Conservation (phyloP, 2,329 filamentous ascomycete genomes). For the Stagonosporopsis rhizophila region DNA sequence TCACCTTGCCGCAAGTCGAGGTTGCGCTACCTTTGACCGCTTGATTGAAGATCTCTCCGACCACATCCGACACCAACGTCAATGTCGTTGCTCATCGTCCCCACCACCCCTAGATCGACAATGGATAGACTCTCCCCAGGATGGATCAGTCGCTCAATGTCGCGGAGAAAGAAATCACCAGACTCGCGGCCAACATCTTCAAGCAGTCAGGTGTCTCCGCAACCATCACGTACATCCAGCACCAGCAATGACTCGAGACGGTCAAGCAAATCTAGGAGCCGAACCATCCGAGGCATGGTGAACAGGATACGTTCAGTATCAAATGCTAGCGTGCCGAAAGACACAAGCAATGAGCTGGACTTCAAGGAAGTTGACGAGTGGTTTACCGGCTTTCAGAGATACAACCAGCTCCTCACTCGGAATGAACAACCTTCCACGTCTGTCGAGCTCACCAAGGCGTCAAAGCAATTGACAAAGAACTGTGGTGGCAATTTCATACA, state of each 20-base stretch:
- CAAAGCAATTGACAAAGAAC: slow-evolving; percentile 36
- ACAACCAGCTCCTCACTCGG: slow-evolving; percentile 41
- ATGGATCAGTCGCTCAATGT: slow-evolving; percentile 32
- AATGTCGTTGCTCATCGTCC: slow-evolving; percentile 41
- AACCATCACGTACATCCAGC: slow-evolving; percentile 28
- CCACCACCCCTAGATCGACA: slow-evolving; percentile 28
- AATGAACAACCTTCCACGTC: slow-evolving; percentile 20
- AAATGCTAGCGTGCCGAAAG: slow-evolving; percentile 29
- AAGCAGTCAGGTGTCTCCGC: slow-evolving; percentile 26
- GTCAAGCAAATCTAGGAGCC: slow-evolving; percentile 32
- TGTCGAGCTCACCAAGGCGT: slow-evolving; percentile 32
- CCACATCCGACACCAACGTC: background rate
- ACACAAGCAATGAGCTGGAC: slow-evolving; percentile 28
- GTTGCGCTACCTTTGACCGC: slow-evolving; percentile 1
- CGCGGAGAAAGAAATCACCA: slow-evolving; percentile 22
- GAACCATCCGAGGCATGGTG: slow-evolving; percentile 33
- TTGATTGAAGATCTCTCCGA: background rate
- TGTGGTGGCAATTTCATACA: slow-evolving; percentile 41
- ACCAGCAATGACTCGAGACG: slow-evolving; percentile 37
- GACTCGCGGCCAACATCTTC: slow-evolving; percentile 26
- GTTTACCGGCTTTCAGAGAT: slow-evolving; percentile 40
- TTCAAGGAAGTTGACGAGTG: slow-evolving; percentile 40
- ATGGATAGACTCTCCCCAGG: slow-evolving; percentile 33
- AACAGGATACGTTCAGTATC: slow-evolving; percentile 40
- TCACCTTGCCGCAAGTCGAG: slow-evolving; percentile 1